Base-by-base conservation (phyloP, 148 eudicot species). In the Heliosperma pusillum region DNA sequence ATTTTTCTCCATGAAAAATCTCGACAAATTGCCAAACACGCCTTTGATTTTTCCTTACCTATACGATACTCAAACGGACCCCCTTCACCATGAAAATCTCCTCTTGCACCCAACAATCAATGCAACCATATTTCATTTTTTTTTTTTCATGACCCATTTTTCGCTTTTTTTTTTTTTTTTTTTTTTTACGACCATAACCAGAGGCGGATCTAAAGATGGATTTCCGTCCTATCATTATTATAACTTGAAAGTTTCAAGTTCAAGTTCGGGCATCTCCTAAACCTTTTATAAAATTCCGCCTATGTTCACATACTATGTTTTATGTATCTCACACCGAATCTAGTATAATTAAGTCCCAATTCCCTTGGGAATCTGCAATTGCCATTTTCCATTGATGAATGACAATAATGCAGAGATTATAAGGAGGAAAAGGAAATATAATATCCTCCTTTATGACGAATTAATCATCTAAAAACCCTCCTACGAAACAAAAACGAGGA, bases 351-450 rank as follows among this genome's bases (percentile, higher is more conserved):
- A 80, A 70, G 52, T 57, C 79, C 84, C 92, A 87, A 83, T 78
- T 66, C 89, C 93, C 80, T 85, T 80, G 93, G 91, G 93, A 89
- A 82, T 87, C 80, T 78, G 91, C 93, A 85, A 80, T 76, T 29
- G 83, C 86, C 93, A 82, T 76, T 76, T 42, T 26, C 20, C 61
- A 63, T 74, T 75, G 44, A 80, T 81, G 55, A 72, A 64, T 80
- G 86, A 79, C 86, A 64, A 15, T 82, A 69, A 67, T 21, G 8
- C 25, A 40, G 19, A 17, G 21, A 56, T 33, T 33, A 33, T 69
- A 55, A 79, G 68, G 29, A 42, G 62, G 52, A 77, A 53, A 70
- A 33, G 56, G 42, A 62, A 69, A 16, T 50, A 50, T 69, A 75
- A 74, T 73, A 79, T 53, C 78, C 83, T 65, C 72, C 52, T 66